Percentiles rank a stretch among this genome's conserved stretches.
phyloP scores from a whole-genome alignment of 1,139 yeast species.

The Yamadazyma friedrichii region DNA sequence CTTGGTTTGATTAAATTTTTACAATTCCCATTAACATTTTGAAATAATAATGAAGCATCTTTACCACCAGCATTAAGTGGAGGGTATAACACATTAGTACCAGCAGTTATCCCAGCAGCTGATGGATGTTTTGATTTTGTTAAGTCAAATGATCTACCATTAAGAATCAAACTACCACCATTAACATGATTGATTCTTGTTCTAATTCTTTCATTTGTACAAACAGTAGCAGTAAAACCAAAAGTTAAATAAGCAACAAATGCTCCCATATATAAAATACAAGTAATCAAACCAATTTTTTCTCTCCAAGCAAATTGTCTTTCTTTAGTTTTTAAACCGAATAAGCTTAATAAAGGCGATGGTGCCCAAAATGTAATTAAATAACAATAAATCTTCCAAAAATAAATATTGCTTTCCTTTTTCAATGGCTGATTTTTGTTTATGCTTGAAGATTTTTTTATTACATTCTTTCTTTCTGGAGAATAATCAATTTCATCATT shows the following conservation, averaged over 20 bases:
- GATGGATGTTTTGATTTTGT: slow-evolving; percentile 72
- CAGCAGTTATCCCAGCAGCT: slow-evolving; percentile 71
- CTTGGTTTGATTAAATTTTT: slow-evolving; percentile 76
- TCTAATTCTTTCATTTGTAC: slow-evolving; percentile 52
- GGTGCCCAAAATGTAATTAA: slow-evolving; percentile 91
- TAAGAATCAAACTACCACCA: slow-evolving; percentile 65
- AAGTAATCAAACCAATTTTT: slow-evolving; percentile 78
- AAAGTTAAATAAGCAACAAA: slow-evolving; percentile 84
- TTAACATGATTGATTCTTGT: slow-evolving; percentile 58
- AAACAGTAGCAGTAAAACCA: slow-evolving; percentile 87
- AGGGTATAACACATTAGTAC: slow-evolving; percentile 73
- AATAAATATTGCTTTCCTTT: slow-evolving; percentile 40
- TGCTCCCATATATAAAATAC: slow-evolving; percentile 73
- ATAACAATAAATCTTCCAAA: slow-evolving; percentile 84
- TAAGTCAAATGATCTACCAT: slow-evolving; percentile 79
- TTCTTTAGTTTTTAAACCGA: slow-evolving; percentile 76
- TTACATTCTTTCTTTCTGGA: slow-evolving; percentile 26
- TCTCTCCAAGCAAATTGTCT: slow-evolving; percentile 98
- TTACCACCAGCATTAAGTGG: slow-evolving; percentile 86
- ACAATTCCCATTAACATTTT: slow-evolving; percentile 94
- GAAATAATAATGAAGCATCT: slow-evolving; percentile 88
- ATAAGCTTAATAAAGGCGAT: slow-evolving; percentile 62
- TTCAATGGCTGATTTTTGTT: slow-evolving; percentile 11
- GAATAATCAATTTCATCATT: slow-evolving; percentile 51
- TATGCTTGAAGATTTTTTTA: slow-evolving; percentile 14